Conservation (phyloP, 352 stramenopile genomes). For the Pseudoperonospora humuli region DNA sequence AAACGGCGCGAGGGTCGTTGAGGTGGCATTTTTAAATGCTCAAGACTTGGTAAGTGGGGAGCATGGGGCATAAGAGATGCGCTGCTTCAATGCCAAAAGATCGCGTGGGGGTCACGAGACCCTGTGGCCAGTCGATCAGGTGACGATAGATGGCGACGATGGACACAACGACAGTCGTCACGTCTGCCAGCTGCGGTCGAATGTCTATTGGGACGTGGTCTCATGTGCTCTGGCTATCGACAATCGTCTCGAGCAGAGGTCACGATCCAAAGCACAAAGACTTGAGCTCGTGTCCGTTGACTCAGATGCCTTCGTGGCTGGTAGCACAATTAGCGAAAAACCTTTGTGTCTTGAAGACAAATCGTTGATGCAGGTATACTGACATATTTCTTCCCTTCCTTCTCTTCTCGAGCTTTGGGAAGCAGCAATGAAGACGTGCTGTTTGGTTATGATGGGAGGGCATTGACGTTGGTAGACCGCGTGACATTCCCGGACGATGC, state of each 20-base stretch:
- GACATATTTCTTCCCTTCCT: too few species aligned
- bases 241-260: neutral
- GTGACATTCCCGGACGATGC: too few species aligned
- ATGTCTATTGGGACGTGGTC: too few species aligned
- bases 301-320: neutral
- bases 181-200: too few species aligned
- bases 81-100: slow-evolving; percentile 8
- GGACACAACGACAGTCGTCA: neutral
- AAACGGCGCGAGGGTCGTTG: slow-evolving; percentile 10
- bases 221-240: too few species aligned
- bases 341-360: neutral
- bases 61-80: neutral
- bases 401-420: too few species aligned
- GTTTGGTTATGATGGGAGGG: too few species aligned
- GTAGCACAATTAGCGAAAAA: slow-evolving; percentile 13
- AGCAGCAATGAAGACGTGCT: too few species aligned
- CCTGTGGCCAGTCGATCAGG: slow-evolving; percentile 2
- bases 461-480: too few species aligned
- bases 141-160: slow-evolving; percentile 5
- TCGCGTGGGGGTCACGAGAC: slow-evolving; percentile 3
- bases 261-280: neutral
- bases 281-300: neutral
- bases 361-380: too few species aligned
- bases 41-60: neutral
- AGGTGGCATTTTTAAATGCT: neutral